A percentile compares a stretch with the other conserved stretches of the same genome.
Conservation (phyloP, 768 basidiomycete genomes). For the Boletus subcaerulescens region DNA sequence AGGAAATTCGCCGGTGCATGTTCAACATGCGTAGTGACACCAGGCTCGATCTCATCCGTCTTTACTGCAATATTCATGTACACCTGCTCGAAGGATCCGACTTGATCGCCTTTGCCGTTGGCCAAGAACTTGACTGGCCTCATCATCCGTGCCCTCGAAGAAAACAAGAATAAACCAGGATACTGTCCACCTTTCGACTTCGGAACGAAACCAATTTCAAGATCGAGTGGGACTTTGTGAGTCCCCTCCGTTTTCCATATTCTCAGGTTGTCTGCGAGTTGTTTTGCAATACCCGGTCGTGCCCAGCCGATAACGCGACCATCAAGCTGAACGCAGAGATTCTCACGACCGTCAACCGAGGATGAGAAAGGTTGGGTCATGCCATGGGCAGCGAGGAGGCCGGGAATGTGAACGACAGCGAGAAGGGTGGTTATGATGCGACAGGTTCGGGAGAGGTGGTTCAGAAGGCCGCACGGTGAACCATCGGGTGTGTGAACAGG, state of each 20-base stretch:
- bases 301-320: constrained; percentile 96
- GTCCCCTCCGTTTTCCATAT: constrained; percentile 92
- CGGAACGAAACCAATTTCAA: constrained; percentile 92
- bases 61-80: constrained; percentile 98
- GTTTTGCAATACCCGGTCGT: constrained; percentile 62
- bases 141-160: constrained; percentile 91
- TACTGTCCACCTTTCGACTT: constrained; percentile 92
- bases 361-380: constrained; percentile 90
- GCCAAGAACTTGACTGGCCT: constrained; percentile 88
- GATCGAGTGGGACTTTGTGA: constrained; percentile 81
- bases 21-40: constrained; percentile 87
- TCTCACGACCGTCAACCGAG: constrained; percentile 76
- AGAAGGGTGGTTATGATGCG: constrained; percentile 82
- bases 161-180: constrained; percentile 92
- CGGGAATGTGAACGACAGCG: constrained; percentile 73
- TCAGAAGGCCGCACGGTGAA: constrained; percentile 94
- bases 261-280: constrained; percentile 82
- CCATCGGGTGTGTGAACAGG: constrained; percentile 99
- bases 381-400: constrained; percentile 79
- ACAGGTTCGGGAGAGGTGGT: constrained; percentile 93
- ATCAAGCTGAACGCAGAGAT: constrained; percentile 91
- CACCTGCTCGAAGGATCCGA: constrained; percentile 97
- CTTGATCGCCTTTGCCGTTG: constrained; percentile 84
- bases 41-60: constrained; percentile 75
- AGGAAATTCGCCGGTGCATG: constrained; percentile 93